phyloP scores from a whole-genome alignment of 2,329 filamentous ascomycete species.

The Verticillium longisporum region DNA sequence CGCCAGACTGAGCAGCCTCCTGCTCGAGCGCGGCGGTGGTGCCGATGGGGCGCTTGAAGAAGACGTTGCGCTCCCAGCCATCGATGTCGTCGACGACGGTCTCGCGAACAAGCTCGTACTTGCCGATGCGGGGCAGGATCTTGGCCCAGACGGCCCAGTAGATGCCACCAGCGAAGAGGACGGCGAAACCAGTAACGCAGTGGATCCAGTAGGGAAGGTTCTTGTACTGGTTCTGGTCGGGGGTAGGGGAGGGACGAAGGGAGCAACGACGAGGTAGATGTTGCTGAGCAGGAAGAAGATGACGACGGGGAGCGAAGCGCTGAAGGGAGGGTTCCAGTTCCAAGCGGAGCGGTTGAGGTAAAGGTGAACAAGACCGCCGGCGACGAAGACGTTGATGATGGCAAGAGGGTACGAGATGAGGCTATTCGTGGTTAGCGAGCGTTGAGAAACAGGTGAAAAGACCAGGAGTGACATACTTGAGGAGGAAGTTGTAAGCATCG shows the following conservation, averaged over 20 bases:
- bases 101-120: constrained; percentile 50
- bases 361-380: constrained; percentile 45
- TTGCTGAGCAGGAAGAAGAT: constrained; percentile 56
- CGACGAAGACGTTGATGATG: constrained; percentile 49
- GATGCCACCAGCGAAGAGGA: constrained; percentile 43
- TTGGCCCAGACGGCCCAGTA: constrained; percentile 52
- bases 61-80: constrained; percentile 55
- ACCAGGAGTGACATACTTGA: constrained; percentile 36
- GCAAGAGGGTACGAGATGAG: constrained; percentile 60
- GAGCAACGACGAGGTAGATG: constrained; percentile 52
- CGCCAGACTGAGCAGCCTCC: neutral
- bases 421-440: constrained; percentile 20
- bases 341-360: constrained; percentile 39
- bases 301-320: constrained; percentile 45
- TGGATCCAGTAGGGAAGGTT: constrained; percentile 50
- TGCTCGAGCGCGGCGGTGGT: neutral
- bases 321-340: constrained; percentile 49
- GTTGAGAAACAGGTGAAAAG: neutral
- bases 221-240: constrained; percentile 46
- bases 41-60: constrained; percentile 33
- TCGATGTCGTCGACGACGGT: constrained; percentile 48
- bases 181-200: constrained; percentile 49
- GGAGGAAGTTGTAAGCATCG: constrained; percentile 58
- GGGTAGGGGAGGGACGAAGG: constrained; percentile 44
- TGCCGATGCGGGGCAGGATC: constrained; percentile 42